Conservation (phyloP, 129 eudicot species). For the Kitagawia praeruptora region DNA sequence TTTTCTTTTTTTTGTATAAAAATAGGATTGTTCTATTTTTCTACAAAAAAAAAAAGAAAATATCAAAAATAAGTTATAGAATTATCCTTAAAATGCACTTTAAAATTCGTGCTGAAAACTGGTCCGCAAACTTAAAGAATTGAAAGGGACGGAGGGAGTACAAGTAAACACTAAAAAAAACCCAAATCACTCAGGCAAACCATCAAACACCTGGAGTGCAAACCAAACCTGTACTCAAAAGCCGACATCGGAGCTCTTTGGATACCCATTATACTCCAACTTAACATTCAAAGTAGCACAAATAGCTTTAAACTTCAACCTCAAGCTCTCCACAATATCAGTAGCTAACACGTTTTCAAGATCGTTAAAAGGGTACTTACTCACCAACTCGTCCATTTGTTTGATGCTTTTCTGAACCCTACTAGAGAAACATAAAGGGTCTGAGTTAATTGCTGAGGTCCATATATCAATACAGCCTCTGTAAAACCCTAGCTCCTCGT, state of each 20-base stretch:
- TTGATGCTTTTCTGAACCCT: constrained; percentile 55
- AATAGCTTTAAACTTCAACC: constrained; percentile 51
- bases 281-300: constrained; percentile 45
- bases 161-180: neutral
- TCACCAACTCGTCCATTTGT: constrained; percentile 70
- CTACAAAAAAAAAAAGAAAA: no score
- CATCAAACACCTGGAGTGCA: neutral
- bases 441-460: constrained; percentile 48
- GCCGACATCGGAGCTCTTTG: constrained; percentile 33
- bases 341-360: constrained; percentile 50
- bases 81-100: no score
- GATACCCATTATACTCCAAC: constrained; percentile 66
- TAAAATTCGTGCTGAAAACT: no score
- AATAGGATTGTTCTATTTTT: no score
- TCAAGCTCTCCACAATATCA: constrained; percentile 30
- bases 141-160: no score
- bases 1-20: no score
- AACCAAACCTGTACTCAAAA: constrained; percentile 16
- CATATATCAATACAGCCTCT: constrained; percentile 62
- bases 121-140: no score
- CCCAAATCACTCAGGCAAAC: neutral
- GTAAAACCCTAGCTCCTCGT: constrained; percentile 77
- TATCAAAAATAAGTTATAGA: no score
- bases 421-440: constrained; percentile 41
- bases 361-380: constrained; percentile 30